Evolutionary conservation across 371 early-diverging fungal species (phyloP).

Genomic region (Mortierella polycephala): DNA sequence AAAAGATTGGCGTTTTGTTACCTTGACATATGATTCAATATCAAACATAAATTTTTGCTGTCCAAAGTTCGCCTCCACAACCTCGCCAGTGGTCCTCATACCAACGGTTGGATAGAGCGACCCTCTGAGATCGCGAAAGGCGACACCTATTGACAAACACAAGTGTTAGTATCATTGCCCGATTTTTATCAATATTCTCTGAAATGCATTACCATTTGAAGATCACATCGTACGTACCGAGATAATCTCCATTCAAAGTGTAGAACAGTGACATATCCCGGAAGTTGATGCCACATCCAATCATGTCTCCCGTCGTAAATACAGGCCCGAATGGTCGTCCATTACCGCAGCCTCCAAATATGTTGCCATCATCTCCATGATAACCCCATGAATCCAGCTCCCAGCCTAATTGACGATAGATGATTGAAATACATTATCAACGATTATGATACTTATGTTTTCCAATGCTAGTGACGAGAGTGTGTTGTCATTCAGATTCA

Average conservation of each 20-base stretch:
- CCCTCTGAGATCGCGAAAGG: constrained; percentile 60
- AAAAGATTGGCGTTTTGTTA: constrained; percentile 22
- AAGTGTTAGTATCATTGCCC: neutral
- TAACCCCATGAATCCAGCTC: constrained; percentile 86
- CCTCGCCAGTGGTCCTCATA: constrained; percentile 89
- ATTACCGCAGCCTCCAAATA: constrained; percentile 78
- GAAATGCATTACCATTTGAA: neutral
- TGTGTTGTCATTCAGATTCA: neutral
- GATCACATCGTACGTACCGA: constrained; percentile 66
- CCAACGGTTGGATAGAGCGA: constrained; percentile 90
- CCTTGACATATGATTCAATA: constrained; percentile 82
- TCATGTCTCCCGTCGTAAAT: constrained; percentile 89
- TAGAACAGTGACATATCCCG: constrained; percentile 79
- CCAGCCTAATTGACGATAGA: constrained; percentile 69
- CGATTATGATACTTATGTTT: no score
- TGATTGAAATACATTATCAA: neutral
- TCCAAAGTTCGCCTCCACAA: constrained; percentile 93
- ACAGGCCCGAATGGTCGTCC: constrained; percentile 91
- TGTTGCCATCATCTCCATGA: constrained; percentile 93
- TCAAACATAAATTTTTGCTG: constrained; percentile 84
- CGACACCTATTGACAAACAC: constrained; percentile 57
- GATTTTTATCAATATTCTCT: neutral
- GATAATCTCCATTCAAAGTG: constrained; percentile 90
- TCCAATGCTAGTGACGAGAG: neutral
- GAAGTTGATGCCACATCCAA: constrained; percentile 95